Base-by-base conservation (phyloP, 306 rosid genomes). In the Purshia tridentata region DNA sequence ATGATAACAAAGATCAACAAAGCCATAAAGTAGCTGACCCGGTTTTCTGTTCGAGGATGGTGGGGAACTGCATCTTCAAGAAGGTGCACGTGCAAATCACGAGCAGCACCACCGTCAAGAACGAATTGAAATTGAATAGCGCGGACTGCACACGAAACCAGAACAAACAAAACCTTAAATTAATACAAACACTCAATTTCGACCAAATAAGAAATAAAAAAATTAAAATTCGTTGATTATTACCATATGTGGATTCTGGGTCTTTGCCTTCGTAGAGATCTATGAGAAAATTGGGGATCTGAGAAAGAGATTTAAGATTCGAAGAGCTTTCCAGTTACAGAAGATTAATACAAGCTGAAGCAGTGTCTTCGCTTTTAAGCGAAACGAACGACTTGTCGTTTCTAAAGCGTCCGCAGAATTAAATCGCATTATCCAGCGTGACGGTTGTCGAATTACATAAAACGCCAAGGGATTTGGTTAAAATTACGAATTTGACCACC, bases 21-120 rank as follows among this genome's bases (percentile, higher is more conserved):
- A 41, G 6, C 8, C 19, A 62, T 65, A 54, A 52, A 53, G 56
- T 37, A 39, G 70, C 84, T 16, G 51, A 88, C 96, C 96, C 96
- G 57, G 90, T 90, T 80, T 87, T 86, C 72, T 88, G 93, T 54
- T 86, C 91, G 41, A 90, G 88, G 54, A 88, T 72, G 29, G 96
- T 79, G 15, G 96, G 96, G 70, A 90, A 90, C 64, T 88, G 93
- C 90, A 90, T 88, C 89, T 85, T 90, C 85, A 90, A 77, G 78
- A 83, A 90, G 23, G 96, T 85, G 83, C 93, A 86, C 71, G 96
- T 80, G 75, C 96, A 90, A 67, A 90, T 88, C 81, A 84, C 91
- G 69, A 88, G 67, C 20, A 90, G 86, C 72, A 90, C 92, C 77
- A 90, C 96, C 81, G 90, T 88, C 81, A 90, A 76, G 79, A 90